Evolutionary conservation across 179 eudicot species (phyloP).

Genomic region (Sideroxylon spinosum): DNA sequence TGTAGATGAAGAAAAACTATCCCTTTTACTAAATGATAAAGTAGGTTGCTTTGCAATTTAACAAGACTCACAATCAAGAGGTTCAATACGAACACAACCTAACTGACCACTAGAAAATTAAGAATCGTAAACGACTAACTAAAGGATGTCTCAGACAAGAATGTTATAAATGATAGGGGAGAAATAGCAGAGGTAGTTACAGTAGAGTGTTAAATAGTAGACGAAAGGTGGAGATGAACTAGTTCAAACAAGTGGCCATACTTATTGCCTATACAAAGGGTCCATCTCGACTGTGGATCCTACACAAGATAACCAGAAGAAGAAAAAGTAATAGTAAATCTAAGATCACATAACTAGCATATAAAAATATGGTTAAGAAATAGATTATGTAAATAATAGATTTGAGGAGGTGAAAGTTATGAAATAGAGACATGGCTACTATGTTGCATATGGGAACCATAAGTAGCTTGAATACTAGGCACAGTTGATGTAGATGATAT

Average conservation of each 20-base stretch:
- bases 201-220: no score
- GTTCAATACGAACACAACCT: neutral
- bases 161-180: no score
- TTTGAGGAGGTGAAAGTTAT: neutral
- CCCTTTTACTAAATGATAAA: neutral
- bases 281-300: conserved; percentile 9
- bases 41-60: neutral
- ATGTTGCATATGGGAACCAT: conserved; percentile 1
- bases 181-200: no score
- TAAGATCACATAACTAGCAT: conserved; percentile 14
- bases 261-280: conserved; percentile 9
- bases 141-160: no score
- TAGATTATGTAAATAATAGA: neutral
- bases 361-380: conserved; percentile 13
- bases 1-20: neutral
- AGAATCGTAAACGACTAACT: no score
- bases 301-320: conserved; percentile 7
- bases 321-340: neutral
- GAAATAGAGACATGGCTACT: neutral
- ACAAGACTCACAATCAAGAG: neutral
- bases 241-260: neutral
- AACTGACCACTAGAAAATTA: neutral
- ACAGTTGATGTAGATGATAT: neutral
- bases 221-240: no score
- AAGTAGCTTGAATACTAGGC: neutral